A percentile compares a stretch with the other conserved stretches of the same genome.
These are phyloP conservation scores for Conticribra guillardii DNA, from an alignment of 108 stramenopile genomes.

Conservation along the genomic window DNA sequence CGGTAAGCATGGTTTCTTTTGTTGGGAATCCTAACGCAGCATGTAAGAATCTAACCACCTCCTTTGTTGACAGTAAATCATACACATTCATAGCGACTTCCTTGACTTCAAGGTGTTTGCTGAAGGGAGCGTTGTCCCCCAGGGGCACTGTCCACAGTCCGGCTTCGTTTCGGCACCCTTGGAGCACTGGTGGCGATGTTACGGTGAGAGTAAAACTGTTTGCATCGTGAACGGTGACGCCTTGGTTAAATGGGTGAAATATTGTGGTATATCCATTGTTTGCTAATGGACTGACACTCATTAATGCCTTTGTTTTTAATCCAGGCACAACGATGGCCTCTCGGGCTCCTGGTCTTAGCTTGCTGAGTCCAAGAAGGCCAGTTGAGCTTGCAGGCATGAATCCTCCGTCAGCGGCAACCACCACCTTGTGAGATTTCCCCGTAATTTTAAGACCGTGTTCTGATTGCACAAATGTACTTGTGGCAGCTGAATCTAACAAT, in stretches of 20 bases:
- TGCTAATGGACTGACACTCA: too few species aligned
- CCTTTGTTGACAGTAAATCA: conserved; percentile 1
- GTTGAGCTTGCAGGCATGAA: conserved; percentile 5
- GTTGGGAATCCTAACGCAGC: too few species aligned
- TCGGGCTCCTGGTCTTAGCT: conserved; percentile 3
- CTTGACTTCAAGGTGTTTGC: not conserved
- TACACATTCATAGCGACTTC: conserved; percentile 13
- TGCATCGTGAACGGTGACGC: too few species aligned
- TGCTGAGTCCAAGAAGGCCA: not conserved
- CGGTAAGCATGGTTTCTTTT: too few species aligned
- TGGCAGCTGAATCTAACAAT: too few species aligned
- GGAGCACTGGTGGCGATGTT: conserved; percentile 8
- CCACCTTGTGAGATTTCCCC: conserved; percentile 7
- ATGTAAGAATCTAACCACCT: too few species aligned
- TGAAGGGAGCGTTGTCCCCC: conserved; percentile 6
- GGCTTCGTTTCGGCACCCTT: too few species aligned
- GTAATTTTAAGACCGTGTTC: conserved; percentile 1
- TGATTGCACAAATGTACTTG: too few species aligned
- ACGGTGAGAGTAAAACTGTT: conserved; percentile 9
- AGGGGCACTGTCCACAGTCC: too few species aligned
- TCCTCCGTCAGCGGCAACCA: conserved; percentile 1
- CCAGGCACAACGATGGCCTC: conserved; percentile 10
- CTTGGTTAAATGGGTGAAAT: too few species aligned
- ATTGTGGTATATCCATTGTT: too few species aligned
- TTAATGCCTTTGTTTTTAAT: too few species aligned